Percentiles rank a stretch among this genome's conserved stretches.
Evolutionary conservation across 2,329 filamentous ascomycete species (phyloP).

Genomic region (Ceratocystis alfenasii): DNA sequence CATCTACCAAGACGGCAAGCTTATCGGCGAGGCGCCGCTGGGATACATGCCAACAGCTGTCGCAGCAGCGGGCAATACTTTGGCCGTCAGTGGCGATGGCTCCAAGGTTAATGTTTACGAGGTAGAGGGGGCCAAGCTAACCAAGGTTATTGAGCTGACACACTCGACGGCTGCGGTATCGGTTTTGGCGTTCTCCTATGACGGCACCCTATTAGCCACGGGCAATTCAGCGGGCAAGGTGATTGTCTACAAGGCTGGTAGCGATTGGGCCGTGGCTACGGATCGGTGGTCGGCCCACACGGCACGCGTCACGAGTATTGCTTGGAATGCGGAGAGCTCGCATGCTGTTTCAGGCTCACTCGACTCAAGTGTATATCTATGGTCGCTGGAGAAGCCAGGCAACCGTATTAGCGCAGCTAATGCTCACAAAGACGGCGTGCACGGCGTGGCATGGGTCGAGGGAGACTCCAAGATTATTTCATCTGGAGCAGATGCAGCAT

Average conservation of each 20-base stretch:
- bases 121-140: conserved; percentile 45
- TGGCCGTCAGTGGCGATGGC: conserved; percentile 66
- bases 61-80: conserved; percentile 51
- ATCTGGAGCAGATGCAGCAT: conserved; percentile 72
- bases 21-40: conserved; percentile 47
- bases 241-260: conserved; percentile 49
- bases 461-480: conserved; percentile 57
- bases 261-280: conserved; percentile 57
- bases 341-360: conserved; percentile 74
- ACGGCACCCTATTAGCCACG: conserved; percentile 66
- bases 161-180: conserved; percentile 63
- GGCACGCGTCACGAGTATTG: conserved; percentile 44
- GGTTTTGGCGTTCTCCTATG: conserved; percentile 67
- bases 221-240: conserved; percentile 83
- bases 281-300: conserved; percentile 57
- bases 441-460: conserved; percentile 69
- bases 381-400: conserved; percentile 74
- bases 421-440: conserved; percentile 92
- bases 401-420: conserved; percentile 73
- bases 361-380: conserved; percentile 86
- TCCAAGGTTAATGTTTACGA: conserved; percentile 60
- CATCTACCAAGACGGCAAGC: conserved; percentile 48
- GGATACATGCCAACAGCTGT: conserved; percentile 58
- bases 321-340: conserved; percentile 68
- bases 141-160: conserved; percentile 45